These are phyloP conservation scores for Pleurotus cornucopiae DNA, from an alignment of 768 basidiomycete species.

Conservation along the genomic window DNA sequence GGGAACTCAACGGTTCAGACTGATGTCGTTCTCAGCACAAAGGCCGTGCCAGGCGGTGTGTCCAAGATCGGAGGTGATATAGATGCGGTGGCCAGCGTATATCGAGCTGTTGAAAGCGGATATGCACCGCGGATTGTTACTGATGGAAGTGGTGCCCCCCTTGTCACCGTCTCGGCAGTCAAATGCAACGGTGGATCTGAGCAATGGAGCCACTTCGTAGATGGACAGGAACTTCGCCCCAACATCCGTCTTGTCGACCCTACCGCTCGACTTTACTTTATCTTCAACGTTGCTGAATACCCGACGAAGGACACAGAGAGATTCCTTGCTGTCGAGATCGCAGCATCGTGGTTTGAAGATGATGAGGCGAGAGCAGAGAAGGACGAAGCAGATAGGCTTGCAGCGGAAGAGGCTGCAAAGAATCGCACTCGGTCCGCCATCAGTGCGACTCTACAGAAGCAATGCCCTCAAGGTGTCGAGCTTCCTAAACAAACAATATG, in stretches of 20 bases:
- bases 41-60: conserved; percentile 6
- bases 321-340: conserved; percentile 14
- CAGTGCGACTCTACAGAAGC: too few species aligned
- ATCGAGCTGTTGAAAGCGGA: not conserved
- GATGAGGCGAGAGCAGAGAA: not conserved
- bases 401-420: not conserved
- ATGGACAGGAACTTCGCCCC: conserved; percentile 13
- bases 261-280: conserved; percentile 12
- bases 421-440: too few species aligned
- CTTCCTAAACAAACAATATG: too few species aligned
- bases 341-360: conserved; percentile 14
- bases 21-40: conserved; percentile 14
- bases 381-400: not conserved
- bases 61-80: not conserved
- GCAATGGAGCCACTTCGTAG: conserved; percentile 19
- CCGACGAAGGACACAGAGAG: conserved; percentile 13
- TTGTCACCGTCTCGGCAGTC: conserved; percentile 14
- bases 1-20: conserved; percentile 20
- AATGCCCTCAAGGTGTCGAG: too few species aligned
- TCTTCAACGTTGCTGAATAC: conserved; percentile 18
- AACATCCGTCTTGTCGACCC: conserved; percentile 14
- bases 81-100: not conserved
- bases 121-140: conserved; percentile 16
- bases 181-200: conserved; percentile 16
- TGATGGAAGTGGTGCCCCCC: conserved; percentile 9